Evolutionary conservation across 768 basidiomycete genomes (phyloP).

Genomic region (Mycena belliarum): DNA sequence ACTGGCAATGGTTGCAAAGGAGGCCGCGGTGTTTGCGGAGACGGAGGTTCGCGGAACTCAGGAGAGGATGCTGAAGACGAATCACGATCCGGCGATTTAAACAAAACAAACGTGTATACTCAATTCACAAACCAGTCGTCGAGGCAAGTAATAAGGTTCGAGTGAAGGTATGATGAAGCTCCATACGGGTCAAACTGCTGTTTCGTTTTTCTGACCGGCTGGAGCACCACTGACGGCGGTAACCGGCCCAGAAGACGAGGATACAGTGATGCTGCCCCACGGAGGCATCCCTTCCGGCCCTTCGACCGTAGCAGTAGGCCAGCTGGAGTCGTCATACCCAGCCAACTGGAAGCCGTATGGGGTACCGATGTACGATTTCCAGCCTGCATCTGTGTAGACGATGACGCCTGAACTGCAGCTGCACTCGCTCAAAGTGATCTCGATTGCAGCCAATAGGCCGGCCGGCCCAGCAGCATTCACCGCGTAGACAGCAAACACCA

Average conservation of each 20-base stretch:
- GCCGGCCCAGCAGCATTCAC: conserved; percentile 17
- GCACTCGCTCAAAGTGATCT: conserved; percentile 14
- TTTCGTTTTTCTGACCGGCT: not conserved
- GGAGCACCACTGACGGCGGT: not conserved
- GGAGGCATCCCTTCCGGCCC: conserved; percentile 23
- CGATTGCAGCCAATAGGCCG: conserved; percentile 22
- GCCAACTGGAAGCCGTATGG: conserved; percentile 13
- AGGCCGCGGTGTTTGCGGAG: no score
- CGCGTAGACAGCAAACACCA: conserved; percentile 19
- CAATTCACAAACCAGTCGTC: no score
- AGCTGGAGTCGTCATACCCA: conserved; percentile 24
- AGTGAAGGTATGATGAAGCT: no score
- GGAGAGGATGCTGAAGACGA: no score
- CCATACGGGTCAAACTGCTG: not conserved
- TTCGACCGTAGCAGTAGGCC: conserved; percentile 24
- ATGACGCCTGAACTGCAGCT: conserved; percentile 12
- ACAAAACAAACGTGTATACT: no score
- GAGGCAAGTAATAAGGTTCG: no score
- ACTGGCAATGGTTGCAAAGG: no score
- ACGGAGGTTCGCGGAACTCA: no score
- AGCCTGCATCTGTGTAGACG: conserved; percentile 24
- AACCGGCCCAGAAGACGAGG: not conserved
- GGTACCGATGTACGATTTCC: conserved; percentile 23
- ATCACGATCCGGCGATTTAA: no score
- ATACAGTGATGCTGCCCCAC: conserved; percentile 21